Percentiles rank a stretch among this genome's conserved stretches.
Evolutionary conservation across 1,284 basidiomycete species (phyloP).

Genomic region (Neonothopanus nambi): DNA sequence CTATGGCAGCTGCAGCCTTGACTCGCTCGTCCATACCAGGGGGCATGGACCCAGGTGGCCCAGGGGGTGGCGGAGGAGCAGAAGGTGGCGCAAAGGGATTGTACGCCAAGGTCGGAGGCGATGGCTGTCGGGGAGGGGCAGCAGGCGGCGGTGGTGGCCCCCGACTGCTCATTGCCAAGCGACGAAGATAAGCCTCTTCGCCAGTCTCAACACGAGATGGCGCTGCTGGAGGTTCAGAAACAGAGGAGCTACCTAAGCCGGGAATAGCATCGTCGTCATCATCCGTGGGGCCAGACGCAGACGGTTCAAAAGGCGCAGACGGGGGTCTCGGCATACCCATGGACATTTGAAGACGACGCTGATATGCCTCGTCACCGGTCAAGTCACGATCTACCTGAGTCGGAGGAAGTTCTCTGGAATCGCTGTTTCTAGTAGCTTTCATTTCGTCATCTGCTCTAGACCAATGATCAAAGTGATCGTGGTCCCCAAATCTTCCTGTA

Average conservation of each 20-base stretch:
- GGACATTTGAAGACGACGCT: constrained; percentile 61
- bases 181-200: constrained; percentile 71
- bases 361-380: constrained; percentile 66
- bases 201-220: constrained; percentile 45
- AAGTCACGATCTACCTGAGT: constrained; percentile 36
- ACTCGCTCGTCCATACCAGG: constrained; percentile 59
- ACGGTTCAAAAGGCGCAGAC: constrained; percentile 18
- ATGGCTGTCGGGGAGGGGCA: constrained; percentile 31
- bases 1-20: constrained; percentile 80
- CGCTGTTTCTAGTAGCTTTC: constrained; percentile 25
- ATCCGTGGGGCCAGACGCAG: constrained; percentile 17
- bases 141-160: constrained; percentile 19
- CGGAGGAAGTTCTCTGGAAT: constrained; percentile 23
- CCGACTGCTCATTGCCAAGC: constrained; percentile 53
- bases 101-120: constrained; percentile 55
- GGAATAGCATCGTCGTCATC: constrained; percentile 28
- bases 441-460: constrained; percentile 50
- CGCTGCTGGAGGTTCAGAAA: constrained; percentile 18
- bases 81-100: constrained; percentile 68
- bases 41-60: constrained; percentile 32
- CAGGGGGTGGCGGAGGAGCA: constrained; percentile 51
- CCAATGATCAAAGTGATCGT: constrained; percentile 51
- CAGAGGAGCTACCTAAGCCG: constrained; percentile 22
- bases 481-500: constrained; percentile 55
- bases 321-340: constrained; percentile 20